Conservation (phyloP, 345 rosid genomes). For the Mercurialis annua region DNA sequence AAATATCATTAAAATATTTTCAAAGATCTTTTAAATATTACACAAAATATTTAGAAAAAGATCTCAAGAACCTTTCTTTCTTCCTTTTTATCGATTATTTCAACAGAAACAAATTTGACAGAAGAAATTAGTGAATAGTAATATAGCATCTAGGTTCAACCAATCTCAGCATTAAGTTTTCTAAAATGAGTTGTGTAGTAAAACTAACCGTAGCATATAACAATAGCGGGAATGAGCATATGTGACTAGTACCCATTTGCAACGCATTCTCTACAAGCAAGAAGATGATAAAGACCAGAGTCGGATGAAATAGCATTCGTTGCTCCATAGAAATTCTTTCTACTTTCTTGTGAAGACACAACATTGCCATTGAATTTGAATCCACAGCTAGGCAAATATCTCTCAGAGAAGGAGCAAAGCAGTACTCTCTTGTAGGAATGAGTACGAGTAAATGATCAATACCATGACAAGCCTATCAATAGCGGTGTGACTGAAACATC, state of each 20-base stretch:
- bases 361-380: conserved; percentile 78
- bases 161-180: too few relatives aligned
- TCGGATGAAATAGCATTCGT: background rate
- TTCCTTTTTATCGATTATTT: too few relatives aligned
- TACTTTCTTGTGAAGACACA: background rate
- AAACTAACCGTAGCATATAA: conserved; percentile 86
- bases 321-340: background rate
- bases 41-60: too few relatives aligned
- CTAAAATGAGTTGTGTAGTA: too few relatives aligned
- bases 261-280: conserved; percentile 55
- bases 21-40: too few relatives aligned
- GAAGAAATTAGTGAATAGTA: too few relatives aligned
- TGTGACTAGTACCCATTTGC: conserved; percentile 50
- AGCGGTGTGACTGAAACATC: background rate
- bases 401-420: conserved; percentile 85
- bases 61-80: too few relatives aligned
- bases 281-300: conserved; percentile 11
- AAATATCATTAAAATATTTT: too few relatives aligned
- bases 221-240: conserved; percentile 94
- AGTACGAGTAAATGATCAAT: conserved; percentile 94
- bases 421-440: conserved; percentile 95
- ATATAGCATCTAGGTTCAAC: too few relatives aligned
- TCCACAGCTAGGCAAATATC: conserved; percentile 83
- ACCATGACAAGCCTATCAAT: conserved; percentile 54
- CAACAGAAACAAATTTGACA: too few relatives aligned